Evolutionary conservation across 2,329 filamentous ascomycete species (phyloP).

Genomic region (Coleophoma crateriformis): DNA sequence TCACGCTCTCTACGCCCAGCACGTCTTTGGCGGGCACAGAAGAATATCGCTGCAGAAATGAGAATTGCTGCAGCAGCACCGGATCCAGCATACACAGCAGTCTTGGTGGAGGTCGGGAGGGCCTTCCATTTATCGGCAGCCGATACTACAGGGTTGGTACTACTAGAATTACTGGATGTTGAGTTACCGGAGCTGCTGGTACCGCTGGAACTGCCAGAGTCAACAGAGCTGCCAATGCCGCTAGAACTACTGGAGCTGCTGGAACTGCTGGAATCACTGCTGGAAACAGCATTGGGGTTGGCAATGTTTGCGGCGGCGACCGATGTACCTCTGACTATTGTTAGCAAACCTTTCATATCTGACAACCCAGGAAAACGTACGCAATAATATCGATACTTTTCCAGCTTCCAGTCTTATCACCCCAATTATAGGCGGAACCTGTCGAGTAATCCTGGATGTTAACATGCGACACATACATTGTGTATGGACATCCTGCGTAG

Average conservation of each 20-base stretch:
- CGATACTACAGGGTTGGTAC: conserved; percentile 17
- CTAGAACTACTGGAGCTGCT: not conserved
- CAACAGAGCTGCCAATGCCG: not conserved
- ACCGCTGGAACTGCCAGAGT: not conserved
- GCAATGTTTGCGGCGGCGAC: conserved; percentile 41
- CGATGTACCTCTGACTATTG: conserved; percentile 46
- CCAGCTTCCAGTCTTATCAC: conserved; percentile 55
- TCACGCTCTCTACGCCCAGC: conserved; percentile 46
- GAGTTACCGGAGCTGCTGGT: not conserved
- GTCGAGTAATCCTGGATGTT: conserved; percentile 53
- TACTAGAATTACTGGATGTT: not conserved
- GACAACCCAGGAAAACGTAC: conserved; percentile 34
- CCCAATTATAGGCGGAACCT: conserved; percentile 58
- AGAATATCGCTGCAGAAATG: conserved; percentile 38
- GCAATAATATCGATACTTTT: conserved; percentile 54
- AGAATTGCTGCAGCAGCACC: conserved; percentile 39
- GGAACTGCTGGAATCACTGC: not conserved
- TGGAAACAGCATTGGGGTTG: conserved; percentile 3
- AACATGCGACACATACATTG: conserved; percentile 66
- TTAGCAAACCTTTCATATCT: conserved; percentile 11
- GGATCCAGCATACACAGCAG: conserved; percentile 44
- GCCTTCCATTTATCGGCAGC: conserved; percentile 48
- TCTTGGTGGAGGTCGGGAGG: conserved; percentile 43
- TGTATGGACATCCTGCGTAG: conserved; percentile 61
- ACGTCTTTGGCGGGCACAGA: conserved; percentile 50